Base-by-base conservation (phyloP, 1,284 basidiomycete genomes). In the Moesziomyces sp. region DNA sequence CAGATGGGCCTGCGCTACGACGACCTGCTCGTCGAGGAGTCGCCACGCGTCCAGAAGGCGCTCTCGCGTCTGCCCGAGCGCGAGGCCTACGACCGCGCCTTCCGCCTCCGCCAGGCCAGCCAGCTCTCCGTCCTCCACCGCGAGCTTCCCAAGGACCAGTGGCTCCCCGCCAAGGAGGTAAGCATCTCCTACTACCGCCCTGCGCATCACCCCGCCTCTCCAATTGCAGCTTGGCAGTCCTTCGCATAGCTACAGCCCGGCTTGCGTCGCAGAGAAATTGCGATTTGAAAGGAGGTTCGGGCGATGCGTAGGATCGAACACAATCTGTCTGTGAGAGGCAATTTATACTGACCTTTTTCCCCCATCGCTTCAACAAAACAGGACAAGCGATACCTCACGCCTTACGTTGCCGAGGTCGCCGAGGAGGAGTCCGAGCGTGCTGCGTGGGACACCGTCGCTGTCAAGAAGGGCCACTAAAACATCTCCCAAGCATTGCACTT, bases 1-100 rank as follows among this genome's bases (percentile, higher is more conserved):
- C 88, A 91, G 85, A 88, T 93, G 85, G 96, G 96, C 78, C 89
- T 97, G 85, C 91, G 89, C 84, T 97, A 97, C 86, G 96, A 99
- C 85, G 96, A 99, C 88, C 89, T 99, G 80, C 87, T 98, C 74
- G 87, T 92, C 64, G 94, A 97, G 86, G 96, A 98, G 87, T 89
- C 90, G 66, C 86, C 87, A 21, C 89, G 91, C 72, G 92, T 97
- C 38, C 91, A 97, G 86, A 90, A 92, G 88, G 80, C 80, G 13
- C 48, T 99, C 78, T 85, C 84, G 49, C 94, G 96, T 84, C 87
- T 99, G 78, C 90, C 92, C 45, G 87, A 89, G 45, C 88, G 88
- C 53, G 91, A 97, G 87, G 84, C 87, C 33, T 98, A 96, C 86
- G 95, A 98, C 88, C 93, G 96, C 70, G 90, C 90, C 60, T 97